phyloP scores from a whole-genome alignment of 2,329 filamentous ascomycete genomes.

The Pezicula radicicola region DNA sequence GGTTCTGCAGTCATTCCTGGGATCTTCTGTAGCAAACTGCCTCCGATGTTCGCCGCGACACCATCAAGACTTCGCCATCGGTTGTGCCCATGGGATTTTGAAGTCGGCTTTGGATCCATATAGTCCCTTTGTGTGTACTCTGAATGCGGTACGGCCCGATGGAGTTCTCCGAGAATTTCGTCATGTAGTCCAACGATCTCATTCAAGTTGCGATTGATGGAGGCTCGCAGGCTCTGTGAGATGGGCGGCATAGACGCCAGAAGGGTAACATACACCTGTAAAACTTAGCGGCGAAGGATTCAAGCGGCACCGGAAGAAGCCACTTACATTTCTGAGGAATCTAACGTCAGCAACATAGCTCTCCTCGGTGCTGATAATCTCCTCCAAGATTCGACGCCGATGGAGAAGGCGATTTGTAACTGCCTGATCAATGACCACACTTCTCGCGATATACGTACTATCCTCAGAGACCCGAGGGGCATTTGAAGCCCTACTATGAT shows the following conservation, averaged over 20 bases:
- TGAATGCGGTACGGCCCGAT: constrained; percentile 66
- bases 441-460: constrained; percentile 57
- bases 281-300: constrained; percentile 57
- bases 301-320: constrained; percentile 56
- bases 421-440: constrained; percentile 57
- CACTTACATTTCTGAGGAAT: constrained; percentile 77
- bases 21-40: constrained; percentile 39
- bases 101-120: constrained; percentile 2
- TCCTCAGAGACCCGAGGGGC: constrained; percentile 62
- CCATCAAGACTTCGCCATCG: constrained; percentile 43
- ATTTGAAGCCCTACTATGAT: constrained; percentile 59
- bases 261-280: constrained; percentile 70
- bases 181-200: constrained; percentile 84
- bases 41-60: constrained; percentile 30
- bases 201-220: constrained; percentile 75
- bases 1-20: constrained; percentile 56
- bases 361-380: constrained; percentile 83
- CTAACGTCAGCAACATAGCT: constrained; percentile 85
- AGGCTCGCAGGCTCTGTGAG: constrained; percentile 62
- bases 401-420: constrained; percentile 71
- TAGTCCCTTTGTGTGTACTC: constrained; percentile 50
- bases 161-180: constrained; percentile 72
- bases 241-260: constrained; percentile 67
- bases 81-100: constrained; percentile 30
- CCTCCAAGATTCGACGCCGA: constrained; percentile 77